Base-by-base conservation (phyloP, 768 basidiomycete species). In the Tricholoma terreum region DNA sequence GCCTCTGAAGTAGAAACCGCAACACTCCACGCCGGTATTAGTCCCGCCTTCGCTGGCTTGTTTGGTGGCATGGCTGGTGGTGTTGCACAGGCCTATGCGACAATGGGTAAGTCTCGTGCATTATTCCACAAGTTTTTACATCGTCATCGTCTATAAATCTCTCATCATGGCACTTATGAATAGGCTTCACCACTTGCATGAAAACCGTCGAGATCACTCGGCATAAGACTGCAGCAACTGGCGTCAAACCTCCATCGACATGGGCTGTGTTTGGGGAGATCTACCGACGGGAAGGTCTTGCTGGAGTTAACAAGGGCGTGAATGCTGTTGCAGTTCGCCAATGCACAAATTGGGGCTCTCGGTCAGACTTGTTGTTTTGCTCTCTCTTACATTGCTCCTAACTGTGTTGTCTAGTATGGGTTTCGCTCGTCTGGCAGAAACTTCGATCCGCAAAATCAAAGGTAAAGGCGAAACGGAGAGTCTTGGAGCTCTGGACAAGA, bases 111-210 rank as follows among this genome's bases (percentile, higher is more conserved):
- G 89, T 81, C 27, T 61, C 58, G 58, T 48, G 55, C 50, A 48
- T 36, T 19, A 17, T 31, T 4, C 35, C 54, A 24, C 48, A 24
- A 42, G 30, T 46, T 30, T 51, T 6, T 27, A n/a, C n/a, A n/a
- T n/a, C 22, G 22, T 45, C 22, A 19, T 24, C 22, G 55, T 63
- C 54, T 56, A 54, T 14, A 43, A 48, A n/a, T 54, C 46, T 34
- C n/a, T n/a, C n/a, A n/a, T 43, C n/a, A 17, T 33, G 1, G 6
- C 6, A 61, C 34, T 46, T 31, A 36, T 52, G 27, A 54, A 38
- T 63, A 97, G 94, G 96, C 65, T 94, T 98, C 78, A 96, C 94
- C 75, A 98, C 96, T 42, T 97, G 94, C 74, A 99, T 99, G 97
- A 99, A 99, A 77, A 99, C 97, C 19, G 97, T 85, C 61, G 94